Evolutionary conservation across 331 rosid genomes (phyloP), one percentile per base, ranked within the genome.

Genomic region (Dryas integrifolia): DNA sequence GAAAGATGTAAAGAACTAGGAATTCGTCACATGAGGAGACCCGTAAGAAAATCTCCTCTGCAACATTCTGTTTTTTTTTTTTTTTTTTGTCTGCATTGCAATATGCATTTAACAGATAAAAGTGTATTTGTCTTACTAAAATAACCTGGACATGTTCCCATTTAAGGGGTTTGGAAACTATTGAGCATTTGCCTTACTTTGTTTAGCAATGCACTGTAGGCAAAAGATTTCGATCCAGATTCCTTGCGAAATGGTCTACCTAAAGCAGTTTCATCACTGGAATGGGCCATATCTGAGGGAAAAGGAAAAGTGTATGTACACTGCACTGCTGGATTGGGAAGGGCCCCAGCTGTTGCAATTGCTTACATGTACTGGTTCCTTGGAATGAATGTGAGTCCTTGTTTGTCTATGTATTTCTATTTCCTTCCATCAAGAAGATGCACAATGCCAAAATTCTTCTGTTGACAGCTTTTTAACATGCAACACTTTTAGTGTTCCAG

Each of bases 301-400:
- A 85, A 86, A 79, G 97, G 96, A 69, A 91, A 78, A 77, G 93
- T 86, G 58, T 89, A 85, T 62, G 96, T 86, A 70, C 96, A 94
- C 59, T 94, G 98, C 76, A 85, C 92, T 0, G 97, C 98, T 58
- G 98, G 98, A 82, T 86, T 91, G 30, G 97, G 97, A 76, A 88
- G 97, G 80, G 98, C 98, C 43, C 96, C 98, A 0, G 98, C 91
- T 2, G 97, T 89, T 68, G 92, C 97, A 57, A 86, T 89, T 62
- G 79, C 98, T 47, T 94, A 91, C 82, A 76, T 91, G 88, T 91
- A 86, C 86, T 94, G 98, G 98, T 94, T 88, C 78, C 79, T 84
- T 59, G 82, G 71, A 76, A 94, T 89, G 91, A 91, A 84, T 72
- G 98, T 82, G 79, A 88, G 49, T 49, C 53, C 58, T 41, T 69